Evolutionary conservation across 768 basidiomycete species (phyloP).

Genomic region (Steccherinum ochraceum): DNA sequence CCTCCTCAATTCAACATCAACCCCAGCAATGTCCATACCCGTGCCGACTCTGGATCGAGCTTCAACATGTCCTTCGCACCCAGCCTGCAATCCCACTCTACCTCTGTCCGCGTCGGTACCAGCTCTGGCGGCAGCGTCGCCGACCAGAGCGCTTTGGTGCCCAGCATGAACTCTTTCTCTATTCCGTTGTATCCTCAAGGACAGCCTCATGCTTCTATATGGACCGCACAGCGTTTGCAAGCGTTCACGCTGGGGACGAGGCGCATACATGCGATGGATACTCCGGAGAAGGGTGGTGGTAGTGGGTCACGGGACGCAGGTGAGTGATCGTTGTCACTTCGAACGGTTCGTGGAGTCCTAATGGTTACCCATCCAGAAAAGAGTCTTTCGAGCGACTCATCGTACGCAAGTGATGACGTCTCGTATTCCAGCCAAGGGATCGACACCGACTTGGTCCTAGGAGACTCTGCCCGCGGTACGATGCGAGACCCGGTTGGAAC

Average conservation of each 20-base stretch:
- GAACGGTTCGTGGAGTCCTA: too few relatives aligned
- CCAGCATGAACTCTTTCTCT: background rate
- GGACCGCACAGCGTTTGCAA: background rate
- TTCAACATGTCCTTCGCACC: background rate
- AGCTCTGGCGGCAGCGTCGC: background rate
- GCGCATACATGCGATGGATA: background rate
- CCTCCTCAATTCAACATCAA: background rate
- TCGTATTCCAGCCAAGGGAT: too few relatives aligned
- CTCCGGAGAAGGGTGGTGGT: background rate
- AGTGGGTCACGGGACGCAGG: too few relatives aligned
- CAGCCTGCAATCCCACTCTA: background rate
- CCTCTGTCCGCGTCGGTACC: background rate
- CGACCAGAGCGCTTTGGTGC: background rate
- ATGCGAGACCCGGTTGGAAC: too few relatives aligned
- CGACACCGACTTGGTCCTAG: too few relatives aligned
- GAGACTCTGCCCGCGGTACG: too few relatives aligned
- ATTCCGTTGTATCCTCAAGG: background rate
- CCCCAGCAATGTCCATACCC: background rate
- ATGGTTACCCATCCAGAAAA: too few relatives aligned
- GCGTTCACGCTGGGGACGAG: background rate
- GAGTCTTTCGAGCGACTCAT: too few relatives aligned
- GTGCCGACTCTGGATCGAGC: background rate
- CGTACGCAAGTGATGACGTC: too few relatives aligned
- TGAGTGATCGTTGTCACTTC: too few relatives aligned
- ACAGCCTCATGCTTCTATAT: too few relatives aligned